Evolutionary conservation across 352 stramenopile genomes (phyloP).

Genomic region (Pilasporangium apinafurcum): DNA sequence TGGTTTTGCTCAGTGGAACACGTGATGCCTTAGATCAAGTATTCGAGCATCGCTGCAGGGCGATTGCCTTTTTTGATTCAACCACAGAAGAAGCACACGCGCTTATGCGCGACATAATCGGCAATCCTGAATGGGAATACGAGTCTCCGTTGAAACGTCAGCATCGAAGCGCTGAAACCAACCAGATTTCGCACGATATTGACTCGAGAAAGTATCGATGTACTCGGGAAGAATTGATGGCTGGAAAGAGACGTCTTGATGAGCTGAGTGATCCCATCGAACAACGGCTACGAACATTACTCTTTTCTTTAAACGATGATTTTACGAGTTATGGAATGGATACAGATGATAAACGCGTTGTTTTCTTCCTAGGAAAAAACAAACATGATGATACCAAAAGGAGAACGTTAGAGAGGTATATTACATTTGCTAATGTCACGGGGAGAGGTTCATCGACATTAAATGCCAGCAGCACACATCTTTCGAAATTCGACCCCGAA

Average conservation of each 20-base stretch:
- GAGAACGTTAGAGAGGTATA: conserved; percentile 51
- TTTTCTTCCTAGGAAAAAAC: conserved; percentile 61
- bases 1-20: conserved; percentile 20
- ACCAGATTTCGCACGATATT: conserved; percentile 7
- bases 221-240: conserved; percentile 20
- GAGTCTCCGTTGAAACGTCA: conserved; percentile 3
- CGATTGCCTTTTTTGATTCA: conserved; percentile 25
- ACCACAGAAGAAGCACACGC: conserved; percentile 44
- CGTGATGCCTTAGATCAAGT: conserved; percentile 32
- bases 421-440: neutral
- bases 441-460: neutral
- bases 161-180: conserved; percentile 2
- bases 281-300: conserved; percentile 27
- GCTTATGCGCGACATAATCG: conserved; percentile 22
- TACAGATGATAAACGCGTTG: conserved; percentile 43
- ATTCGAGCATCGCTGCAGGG: conserved; percentile 27
- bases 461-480: conserved; percentile 22
- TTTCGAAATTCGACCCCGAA: conserved; percentile 56
- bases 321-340: conserved; percentile 76
- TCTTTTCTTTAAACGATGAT: conserved; percentile 60
- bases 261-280: conserved; percentile 36
- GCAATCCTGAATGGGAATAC: conserved; percentile 5
- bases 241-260: conserved; percentile 22
- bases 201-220: conserved; percentile 12
- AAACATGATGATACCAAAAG: conserved; percentile 29